A percentile compares a stretch with the other conserved stretches of the same genome.
Conservation (phyloP, 441 rosid species). For the Viola pubescens region DNA sequence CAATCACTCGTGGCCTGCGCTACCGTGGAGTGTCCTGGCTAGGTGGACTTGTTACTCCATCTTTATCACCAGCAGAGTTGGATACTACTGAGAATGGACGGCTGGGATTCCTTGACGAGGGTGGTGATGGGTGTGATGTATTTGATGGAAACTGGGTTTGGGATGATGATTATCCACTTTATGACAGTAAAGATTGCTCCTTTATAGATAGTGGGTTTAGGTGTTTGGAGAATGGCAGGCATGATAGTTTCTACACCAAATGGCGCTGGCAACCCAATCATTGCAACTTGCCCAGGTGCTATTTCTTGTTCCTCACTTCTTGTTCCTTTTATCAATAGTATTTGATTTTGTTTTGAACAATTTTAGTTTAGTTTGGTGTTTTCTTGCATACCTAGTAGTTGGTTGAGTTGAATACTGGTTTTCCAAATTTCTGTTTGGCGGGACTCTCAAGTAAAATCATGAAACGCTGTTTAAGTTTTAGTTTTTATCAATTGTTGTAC, state of each 20-base stretch:
- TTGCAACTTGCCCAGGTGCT: slow-evolving; percentile 81
- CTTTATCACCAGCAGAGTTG: slow-evolving; percentile 1
- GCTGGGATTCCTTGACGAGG: slow-evolving; percentile 44
- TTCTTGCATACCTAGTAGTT: too few species aligned
- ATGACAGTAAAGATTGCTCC: slow-evolving; percentile 44
- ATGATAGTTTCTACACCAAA: slow-evolving; percentile 75
- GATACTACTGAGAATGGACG: slow-evolving; percentile 18
- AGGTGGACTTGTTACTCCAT: slow-evolving; percentile 16
- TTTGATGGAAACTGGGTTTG: slow-evolving; percentile 71
- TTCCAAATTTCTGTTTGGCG: too few species aligned
- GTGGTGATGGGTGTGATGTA: slow-evolving; percentile 39
- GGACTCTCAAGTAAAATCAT: too few species aligned
- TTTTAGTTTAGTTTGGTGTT: background rate
- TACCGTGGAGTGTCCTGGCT: slow-evolving; percentile 24
- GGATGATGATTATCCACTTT: slow-evolving; percentile 58
- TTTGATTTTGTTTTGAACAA: background rate
- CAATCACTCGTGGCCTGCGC: slow-evolving; percentile 18
- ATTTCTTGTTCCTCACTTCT: background rate
- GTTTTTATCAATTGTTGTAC: too few species aligned
- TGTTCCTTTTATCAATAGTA: background rate
- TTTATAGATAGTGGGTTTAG: slow-evolving; percentile 60
- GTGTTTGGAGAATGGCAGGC: slow-evolving; percentile 83
- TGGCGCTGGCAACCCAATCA: slow-evolving; percentile 95
- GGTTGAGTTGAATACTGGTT: too few species aligned
- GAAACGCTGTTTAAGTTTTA: too few species aligned